These are phyloP conservation scores for Elymus sibiricus DNA, from an alignment of 176 grass and related monocot species.

Conservation along the genomic window DNA sequence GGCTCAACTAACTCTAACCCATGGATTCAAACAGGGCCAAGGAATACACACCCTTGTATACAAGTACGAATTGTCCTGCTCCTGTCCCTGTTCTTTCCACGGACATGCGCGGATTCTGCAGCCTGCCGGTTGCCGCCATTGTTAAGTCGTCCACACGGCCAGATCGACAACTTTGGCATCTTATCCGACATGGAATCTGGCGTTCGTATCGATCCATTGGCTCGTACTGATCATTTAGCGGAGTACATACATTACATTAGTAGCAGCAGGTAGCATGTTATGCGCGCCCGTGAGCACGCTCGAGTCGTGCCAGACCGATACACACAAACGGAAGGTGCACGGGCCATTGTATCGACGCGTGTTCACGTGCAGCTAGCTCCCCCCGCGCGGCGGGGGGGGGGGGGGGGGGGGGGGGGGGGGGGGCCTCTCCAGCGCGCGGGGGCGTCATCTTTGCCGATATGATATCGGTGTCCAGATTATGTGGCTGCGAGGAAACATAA, in stretches of 20 bases:
- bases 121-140: background rate
- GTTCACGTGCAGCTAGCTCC: constrained; percentile 18
- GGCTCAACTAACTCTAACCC: too few relatives aligned
- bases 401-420: too few relatives aligned
- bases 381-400: background rate
- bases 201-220: background rate
- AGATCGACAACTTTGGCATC: background rate
- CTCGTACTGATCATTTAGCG: background rate
- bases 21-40: too few relatives aligned
- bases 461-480: background rate
- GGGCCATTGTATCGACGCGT: background rate
- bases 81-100: background rate
- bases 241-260: background rate
- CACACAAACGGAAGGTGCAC: background rate
- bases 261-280: background rate
- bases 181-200: background rate
- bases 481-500: background rate
- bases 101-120: background rate
- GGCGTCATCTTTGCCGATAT: background rate
- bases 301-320: background rate
- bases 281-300: background rate
- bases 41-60: too few relatives aligned
- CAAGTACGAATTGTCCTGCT: background rate
- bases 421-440: background rate
- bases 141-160: background rate